Base-by-base conservation (phyloP, 164 flowering plant genomes). In the Magnolia kwangsiensis region DNA sequence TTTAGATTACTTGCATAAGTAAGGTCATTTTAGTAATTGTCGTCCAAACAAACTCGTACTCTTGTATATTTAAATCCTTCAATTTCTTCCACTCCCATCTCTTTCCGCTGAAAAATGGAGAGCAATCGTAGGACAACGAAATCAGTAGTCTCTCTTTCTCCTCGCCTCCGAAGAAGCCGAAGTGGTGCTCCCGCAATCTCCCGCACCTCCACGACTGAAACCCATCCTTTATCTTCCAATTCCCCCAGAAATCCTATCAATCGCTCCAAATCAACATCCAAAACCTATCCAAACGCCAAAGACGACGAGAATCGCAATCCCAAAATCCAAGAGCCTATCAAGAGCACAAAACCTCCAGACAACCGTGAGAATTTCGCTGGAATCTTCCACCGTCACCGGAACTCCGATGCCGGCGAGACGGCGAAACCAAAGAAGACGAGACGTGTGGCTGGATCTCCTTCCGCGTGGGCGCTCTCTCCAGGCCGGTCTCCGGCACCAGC, bases 381-480 rank as follows among this genome's bases (percentile, higher is more conserved):
- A 70, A 49, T 66, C 8, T 63, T 51, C 11, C 78, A 74, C 13
- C 76, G 76, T 45, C 69, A 63, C 18, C 70, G 58, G n/a, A 63
- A 16, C 49, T 59, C 51, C 19, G 72, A 51, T 49, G 19, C 51
- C 14, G 18, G 11, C n/a, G 75, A 71, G 23, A 37, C 20, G 2
- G 63, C 21, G 8, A 67, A 59, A n/a, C 61, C 6, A 20, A 58
- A 70, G 20, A 81, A 76, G 74, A 50, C 72, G 7, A 77, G 76
- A 75, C 71, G 87, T 14, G 27, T 58, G 3, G 11, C 83, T 0
- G 77, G 69, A 65, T 84, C 89, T 58, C 90, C 91, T 2, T 90
- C 95, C 2, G 95, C 95, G 0, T 92, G 95, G 97, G 95, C 95
- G 0, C 81, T 92, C 71, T 93, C 95, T 3, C 91, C 95, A 0